Evolutionary conservation across 129 eudicot genomes (phyloP).

Genomic region (Artemisia tridentata): DNA sequence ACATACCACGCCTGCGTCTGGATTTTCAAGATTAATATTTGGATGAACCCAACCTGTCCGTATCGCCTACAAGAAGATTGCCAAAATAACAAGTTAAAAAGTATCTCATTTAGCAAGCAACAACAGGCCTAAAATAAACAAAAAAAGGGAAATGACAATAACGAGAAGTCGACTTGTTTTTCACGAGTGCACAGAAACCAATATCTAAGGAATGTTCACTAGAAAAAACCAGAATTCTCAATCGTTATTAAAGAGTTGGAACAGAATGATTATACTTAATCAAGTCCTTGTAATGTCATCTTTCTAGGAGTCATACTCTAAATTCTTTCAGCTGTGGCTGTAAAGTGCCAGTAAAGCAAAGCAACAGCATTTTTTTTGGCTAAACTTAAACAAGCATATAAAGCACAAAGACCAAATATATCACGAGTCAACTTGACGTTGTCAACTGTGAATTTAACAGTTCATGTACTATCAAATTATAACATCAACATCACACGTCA

Average conservation of each 20-base stretch:
- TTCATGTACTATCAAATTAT: too few relatives aligned
- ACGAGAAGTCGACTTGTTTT: not conserved
- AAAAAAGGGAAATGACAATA: too few relatives aligned
- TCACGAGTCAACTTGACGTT: too few relatives aligned
- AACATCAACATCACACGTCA: not conserved
- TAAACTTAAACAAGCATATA: too few relatives aligned
- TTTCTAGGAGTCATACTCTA: not conserved
- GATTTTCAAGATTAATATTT: slow-evolving; percentile 90
- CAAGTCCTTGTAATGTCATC: not conserved
- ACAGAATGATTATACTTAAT: not conserved
- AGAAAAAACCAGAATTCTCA: not conserved
- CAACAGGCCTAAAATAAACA: not conserved
- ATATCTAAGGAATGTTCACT: not conserved
- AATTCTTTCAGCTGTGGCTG: not conserved
- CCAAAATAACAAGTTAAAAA: slow-evolving; percentile 15
- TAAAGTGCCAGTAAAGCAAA: too few relatives aligned
- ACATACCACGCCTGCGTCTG: slow-evolving; percentile 88
- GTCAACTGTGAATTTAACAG: too few relatives aligned
- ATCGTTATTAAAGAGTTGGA: not conserved
- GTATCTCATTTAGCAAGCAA: not conserved
- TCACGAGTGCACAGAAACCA: not conserved
- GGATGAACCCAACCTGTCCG: slow-evolving; percentile 97
- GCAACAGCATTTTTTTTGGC: too few relatives aligned
- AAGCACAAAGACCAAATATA: too few relatives aligned
- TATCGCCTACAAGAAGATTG: slow-evolving; percentile 67